Conservation (phyloP, 768 basidiomycete genomes). For the Termitomyces sp. region DNA sequence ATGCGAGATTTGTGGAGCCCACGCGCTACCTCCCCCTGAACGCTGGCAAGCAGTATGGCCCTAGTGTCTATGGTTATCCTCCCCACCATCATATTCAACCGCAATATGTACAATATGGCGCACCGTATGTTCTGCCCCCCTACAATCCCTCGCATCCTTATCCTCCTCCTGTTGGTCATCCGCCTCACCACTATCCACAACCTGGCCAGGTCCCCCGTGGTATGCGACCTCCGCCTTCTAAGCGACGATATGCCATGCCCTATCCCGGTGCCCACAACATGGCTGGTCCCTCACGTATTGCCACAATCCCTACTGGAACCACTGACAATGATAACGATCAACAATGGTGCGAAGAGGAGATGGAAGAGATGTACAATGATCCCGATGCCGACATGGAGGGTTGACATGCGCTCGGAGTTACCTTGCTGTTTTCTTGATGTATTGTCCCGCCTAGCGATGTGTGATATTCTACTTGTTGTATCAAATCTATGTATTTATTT, state of each 20-base stretch:
- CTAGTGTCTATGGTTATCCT: not conserved
- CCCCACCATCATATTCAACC: not conserved
- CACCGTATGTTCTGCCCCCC: not conserved
- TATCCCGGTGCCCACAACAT: not conserved
- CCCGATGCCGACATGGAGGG: not conserved
- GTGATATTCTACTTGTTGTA: too few species aligned
- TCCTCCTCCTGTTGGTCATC: not conserved
- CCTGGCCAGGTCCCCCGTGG: not conserved
- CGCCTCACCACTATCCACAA: not conserved
- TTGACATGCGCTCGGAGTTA: not conserved
- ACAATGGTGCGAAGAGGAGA: not conserved
- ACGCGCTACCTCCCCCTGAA: not conserved
- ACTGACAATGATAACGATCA: too few species aligned
- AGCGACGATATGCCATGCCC: not conserved
- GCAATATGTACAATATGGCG: not conserved
- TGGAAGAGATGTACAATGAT: not conserved
- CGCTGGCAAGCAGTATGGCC: not conserved
- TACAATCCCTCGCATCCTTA: not conserved
- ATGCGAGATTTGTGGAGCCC: not conserved
- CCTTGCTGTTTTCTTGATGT: too few species aligned
- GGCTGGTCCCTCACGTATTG: not conserved
- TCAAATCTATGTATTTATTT: too few species aligned
- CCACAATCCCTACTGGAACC: not conserved
- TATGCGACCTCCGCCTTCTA: not conserved
- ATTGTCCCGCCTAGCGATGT: too few species aligned